Percentiles rank a stretch among this genome's conserved stretches.
Evolutionary conservation across 192 early-diverging fungal genomes (phyloP).

Genomic region (Geranomyces variabilis): DNA sequence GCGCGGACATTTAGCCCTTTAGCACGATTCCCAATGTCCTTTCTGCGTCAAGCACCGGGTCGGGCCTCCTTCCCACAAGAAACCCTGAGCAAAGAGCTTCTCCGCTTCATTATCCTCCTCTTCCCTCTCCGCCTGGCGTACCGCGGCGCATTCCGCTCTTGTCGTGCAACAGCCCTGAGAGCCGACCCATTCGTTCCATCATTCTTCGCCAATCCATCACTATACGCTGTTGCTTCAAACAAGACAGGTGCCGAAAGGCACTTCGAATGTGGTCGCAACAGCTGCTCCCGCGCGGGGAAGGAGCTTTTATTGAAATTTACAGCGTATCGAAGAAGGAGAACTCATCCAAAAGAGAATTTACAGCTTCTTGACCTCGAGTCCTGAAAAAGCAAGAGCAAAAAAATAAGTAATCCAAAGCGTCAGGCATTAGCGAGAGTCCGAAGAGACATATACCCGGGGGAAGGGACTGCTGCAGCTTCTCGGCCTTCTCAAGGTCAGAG

Average conservation of each 20-base stretch:
- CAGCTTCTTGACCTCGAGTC: slow-evolving; percentile 21
- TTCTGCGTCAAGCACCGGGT: too few species aligned
- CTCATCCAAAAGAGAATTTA: slow-evolving; percentile 2
- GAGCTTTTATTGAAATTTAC: slow-evolving; percentile 1
- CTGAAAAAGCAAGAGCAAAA: slow-evolving; percentile 9
- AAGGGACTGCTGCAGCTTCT: slow-evolving; percentile 93
- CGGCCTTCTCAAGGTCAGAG: slow-evolving; percentile 91
- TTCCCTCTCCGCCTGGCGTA: neutral
- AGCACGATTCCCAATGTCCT: too few species aligned
- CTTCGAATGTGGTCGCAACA: neutral
- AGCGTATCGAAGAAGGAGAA: neutral
- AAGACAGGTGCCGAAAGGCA: too few species aligned
- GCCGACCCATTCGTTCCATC: too few species aligned
- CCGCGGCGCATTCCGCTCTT: too few species aligned
- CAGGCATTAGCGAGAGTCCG: neutral
- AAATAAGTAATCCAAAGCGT: neutral
- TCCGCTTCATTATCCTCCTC: neutral
- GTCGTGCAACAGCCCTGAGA: too few species aligned
- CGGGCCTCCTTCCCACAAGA: too few species aligned
- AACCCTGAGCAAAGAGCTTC: neutral
- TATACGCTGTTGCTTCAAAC: too few species aligned
- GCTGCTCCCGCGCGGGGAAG: neutral
- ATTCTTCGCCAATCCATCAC: too few species aligned
- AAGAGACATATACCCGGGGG: slow-evolving; percentile 70
- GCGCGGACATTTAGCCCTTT: too few species aligned